Percentiles rank a stretch among this genome's conserved stretches.
phyloP scores from a whole-genome alignment of 164 flowering plant genomes.

The Buxus sempervirens region DNA sequence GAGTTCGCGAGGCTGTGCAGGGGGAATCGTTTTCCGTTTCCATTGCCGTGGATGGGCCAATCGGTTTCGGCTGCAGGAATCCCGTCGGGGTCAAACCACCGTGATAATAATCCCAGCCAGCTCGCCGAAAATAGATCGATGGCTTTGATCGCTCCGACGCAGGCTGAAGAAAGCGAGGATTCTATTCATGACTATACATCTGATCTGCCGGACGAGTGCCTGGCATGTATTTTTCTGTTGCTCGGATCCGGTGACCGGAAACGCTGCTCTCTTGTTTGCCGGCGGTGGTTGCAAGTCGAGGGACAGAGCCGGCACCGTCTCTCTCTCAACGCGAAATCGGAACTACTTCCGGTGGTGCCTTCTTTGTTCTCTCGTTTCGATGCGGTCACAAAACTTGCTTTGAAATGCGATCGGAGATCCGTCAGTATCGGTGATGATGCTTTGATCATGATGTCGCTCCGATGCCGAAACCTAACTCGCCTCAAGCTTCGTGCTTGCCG shows the following conservation, averaged over 20 bases:
- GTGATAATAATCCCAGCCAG: constrained; percentile 13
- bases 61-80: constrained; percentile 28
- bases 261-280: constrained; percentile 58
- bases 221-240: constrained; percentile 59
- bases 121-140: constrained; percentile 18
- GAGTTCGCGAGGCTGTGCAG: too few relatives aligned
- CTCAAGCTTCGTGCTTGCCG: constrained; percentile 79
- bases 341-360: constrained; percentile 33
- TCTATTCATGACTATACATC: constrained; percentile 30
- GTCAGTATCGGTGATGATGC: constrained; percentile 59
- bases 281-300: constrained; percentile 64
- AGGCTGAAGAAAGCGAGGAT: background rate
- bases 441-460: constrained; percentile 45
- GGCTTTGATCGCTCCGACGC: constrained; percentile 25
- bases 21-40: background rate
- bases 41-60: constrained; percentile 40
- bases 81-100: constrained; percentile 20
- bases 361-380: constrained; percentile 60
- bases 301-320: constrained; percentile 67
- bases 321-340: constrained; percentile 53
- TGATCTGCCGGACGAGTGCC: constrained; percentile 70
- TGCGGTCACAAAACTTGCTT: constrained; percentile 61
- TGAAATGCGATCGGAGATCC: constrained; percentile 63
- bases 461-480: constrained; percentile 56
- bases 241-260: constrained; percentile 64